These are phyloP conservation scores for Peribolospora kevripleyi DNA, from an alignment of 768 basidiomycete genomes.

Conservation along the genomic window DNA sequence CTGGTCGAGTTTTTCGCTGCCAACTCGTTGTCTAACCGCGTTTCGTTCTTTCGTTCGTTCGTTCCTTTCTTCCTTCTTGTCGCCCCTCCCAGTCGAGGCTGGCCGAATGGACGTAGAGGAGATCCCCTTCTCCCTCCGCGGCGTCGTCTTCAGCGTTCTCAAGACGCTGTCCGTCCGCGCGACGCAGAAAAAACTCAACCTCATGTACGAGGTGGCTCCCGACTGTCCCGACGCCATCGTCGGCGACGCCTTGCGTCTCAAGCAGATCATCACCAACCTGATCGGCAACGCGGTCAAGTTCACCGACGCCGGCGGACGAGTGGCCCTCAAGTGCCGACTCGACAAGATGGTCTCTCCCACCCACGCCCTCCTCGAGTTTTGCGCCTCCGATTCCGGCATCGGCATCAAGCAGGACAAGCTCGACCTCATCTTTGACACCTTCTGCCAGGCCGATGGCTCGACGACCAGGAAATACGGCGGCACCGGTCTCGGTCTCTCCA, in stretches of 20 bases:
- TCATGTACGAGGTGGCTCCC: conserved; percentile 86
- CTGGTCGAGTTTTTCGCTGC: neutral
- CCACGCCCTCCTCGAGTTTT: conserved; percentile 58
- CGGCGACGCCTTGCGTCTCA: conserved; percentile 73
- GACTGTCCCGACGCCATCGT: conserved; percentile 92
- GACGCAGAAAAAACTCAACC: conserved; percentile 81
- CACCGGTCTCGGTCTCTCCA: conserved; percentile 83
- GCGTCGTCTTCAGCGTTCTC: conserved; percentile 86
- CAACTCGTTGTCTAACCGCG: neutral
- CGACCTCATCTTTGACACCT: conserved; percentile 95
- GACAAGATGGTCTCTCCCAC: conserved; percentile 23
- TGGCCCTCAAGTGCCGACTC: conserved; percentile 63
- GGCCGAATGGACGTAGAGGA: conserved; percentile 99
- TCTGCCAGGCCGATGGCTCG: conserved; percentile 94
- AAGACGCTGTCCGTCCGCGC: conserved; percentile 96
- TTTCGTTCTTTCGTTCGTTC: neutral
- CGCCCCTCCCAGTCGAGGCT: conserved; percentile 49
- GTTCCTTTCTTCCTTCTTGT: conserved; percentile 10
- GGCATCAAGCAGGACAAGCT: conserved; percentile 97
- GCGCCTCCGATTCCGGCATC: conserved; percentile 91
- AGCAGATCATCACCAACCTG: conserved; percentile 62
- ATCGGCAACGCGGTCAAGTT: conserved; percentile 85
- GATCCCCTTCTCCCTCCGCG: conserved; percentile 91
- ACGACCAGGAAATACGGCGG: conserved; percentile 91
- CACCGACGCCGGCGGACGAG: conserved; percentile 48